Conservation (phyloP, 2,329 filamentous ascomycete genomes). For the Periconia digitata region DNA sequence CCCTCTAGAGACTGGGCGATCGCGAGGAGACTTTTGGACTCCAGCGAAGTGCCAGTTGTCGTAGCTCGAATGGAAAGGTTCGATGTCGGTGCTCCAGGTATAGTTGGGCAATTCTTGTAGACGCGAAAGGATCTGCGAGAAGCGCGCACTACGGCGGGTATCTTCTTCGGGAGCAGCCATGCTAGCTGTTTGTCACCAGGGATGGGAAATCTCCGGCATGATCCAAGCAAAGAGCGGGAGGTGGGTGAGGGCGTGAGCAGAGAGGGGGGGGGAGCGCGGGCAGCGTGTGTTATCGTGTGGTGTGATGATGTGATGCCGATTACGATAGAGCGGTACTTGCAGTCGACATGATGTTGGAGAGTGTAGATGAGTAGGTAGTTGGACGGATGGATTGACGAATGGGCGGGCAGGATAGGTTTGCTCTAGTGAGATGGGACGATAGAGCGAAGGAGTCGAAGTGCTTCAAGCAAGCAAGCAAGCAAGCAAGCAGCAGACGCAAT, state of each 20-base stretch:
- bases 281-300: too few relatives aligned
- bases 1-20: constrained; percentile 25
- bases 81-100: constrained; percentile 43
- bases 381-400: neutral
- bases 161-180: constrained; percentile 18
- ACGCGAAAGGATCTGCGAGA: constrained; percentile 37
- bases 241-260: neutral
- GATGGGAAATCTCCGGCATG: neutral
- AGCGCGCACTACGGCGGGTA: constrained; percentile 23
- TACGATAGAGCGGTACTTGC: neutral
- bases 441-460: neutral
- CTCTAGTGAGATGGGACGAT: neutral
- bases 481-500: too few relatives aligned
- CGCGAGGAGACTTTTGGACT: constrained; percentile 26
- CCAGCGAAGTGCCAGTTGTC: constrained; percentile 74
- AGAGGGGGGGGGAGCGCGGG: neutral
- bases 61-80: constrained; percentile 63
- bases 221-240: constrained; percentile 5
- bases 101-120: constrained; percentile 44
- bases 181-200: constrained; percentile 2
- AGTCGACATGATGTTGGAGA: neutral
- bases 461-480: too few relatives aligned
- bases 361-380: neutral
- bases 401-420: too few relatives aligned
- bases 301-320: neutral